Percentiles rank a stretch among this genome's conserved stretches.
Conservation (phyloP, 768 basidiomycete species). For the Serendipita sp. region DNA sequence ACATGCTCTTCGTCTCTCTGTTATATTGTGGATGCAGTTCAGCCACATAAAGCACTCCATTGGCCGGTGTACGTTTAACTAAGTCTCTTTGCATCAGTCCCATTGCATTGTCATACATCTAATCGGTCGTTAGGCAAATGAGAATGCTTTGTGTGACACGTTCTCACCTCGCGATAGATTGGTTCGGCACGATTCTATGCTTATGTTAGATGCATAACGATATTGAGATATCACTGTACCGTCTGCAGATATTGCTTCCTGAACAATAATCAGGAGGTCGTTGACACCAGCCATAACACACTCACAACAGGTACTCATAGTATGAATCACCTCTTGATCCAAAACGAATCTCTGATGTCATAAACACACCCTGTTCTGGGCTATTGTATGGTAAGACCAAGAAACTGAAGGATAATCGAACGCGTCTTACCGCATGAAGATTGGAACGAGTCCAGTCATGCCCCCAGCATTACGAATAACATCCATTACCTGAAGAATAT, state of each 20-base stretch:
- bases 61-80: conserved; percentile 41
- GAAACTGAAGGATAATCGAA: not conserved
- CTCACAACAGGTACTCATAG: conserved; percentile 78
- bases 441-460: conserved; percentile 62
- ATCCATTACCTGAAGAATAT: conserved; percentile 38
- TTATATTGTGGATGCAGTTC: conserved; percentile 53
- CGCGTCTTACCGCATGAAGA: conserved; percentile 57
- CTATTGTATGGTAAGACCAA: conserved; percentile 18
- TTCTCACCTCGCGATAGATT: conserved; percentile 55
- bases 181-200: conserved; percentile 52
- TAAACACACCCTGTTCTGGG: conserved; percentile 33
- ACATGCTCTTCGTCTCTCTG: conserved; percentile 19
- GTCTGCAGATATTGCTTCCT: conserved; percentile 74
- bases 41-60: conserved; percentile 57
- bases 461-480: conserved; percentile 45
- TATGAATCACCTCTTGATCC: conserved; percentile 88
- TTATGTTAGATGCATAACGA: not conserved
- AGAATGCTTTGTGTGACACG: not conserved
- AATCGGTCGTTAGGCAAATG: not conserved
- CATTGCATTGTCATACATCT: conserved; percentile 90
- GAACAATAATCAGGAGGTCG: not conserved
- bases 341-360: conserved; percentile 61
- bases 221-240: conserved; percentile 21
- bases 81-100: conserved; percentile 60
- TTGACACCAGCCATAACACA: conserved; percentile 3